Base-by-base conservation (phyloP, 805 yeast species). In the Saccharomycopsis sp. region DNA sequence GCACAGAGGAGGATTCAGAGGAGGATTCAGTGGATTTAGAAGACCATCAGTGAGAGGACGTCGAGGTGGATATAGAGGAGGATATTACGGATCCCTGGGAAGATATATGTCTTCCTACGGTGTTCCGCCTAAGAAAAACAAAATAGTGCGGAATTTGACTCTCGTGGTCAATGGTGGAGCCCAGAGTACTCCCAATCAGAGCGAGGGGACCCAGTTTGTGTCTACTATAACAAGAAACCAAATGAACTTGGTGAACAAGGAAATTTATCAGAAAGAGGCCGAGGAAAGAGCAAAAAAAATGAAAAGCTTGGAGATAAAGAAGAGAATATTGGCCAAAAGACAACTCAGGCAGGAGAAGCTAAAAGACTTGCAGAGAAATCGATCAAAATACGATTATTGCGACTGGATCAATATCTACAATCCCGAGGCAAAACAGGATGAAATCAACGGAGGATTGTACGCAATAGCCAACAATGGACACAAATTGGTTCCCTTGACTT, bases 351-450 rank as follows among this genome's bases (percentile, higher is more conserved):
- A 57, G 54, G 63, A 57, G 34, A 61, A 63, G 58, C 44, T 60
- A 55, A 55, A 63, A 62, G 55, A 60, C 60, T 50, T 68, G 15
- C 53, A 65, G 56, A 64, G 68, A 56, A 73, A 77, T 56, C 70
- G 71, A 58, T 65, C 66, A 4, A 70, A 71, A 53, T 71, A 75
- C 50, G 80, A 75, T 54, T 66, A 68, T 58, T 74, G 76, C 56
- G 85, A 83, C 63, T 70, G 84, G 46, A 63, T 75, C 8, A 53
- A 64, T 14, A 70, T 81, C 9, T 72, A 74, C 34, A 76, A 75
- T 2, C 71, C 71, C 24, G 29, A 34, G 15, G 37, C 48, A 21
- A 51, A 41, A 15, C 41, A 21, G 29, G 53, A 46, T 4, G 52
- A 24, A 14, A 24, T 5, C 20, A 58, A 56, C 12, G 55, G 48